A percentile compares a stretch with the other conserved stretches of the same genome.
phyloP scores from a whole-genome alignment of 441 rosid species.

The Omphalea diandra region DNA sequence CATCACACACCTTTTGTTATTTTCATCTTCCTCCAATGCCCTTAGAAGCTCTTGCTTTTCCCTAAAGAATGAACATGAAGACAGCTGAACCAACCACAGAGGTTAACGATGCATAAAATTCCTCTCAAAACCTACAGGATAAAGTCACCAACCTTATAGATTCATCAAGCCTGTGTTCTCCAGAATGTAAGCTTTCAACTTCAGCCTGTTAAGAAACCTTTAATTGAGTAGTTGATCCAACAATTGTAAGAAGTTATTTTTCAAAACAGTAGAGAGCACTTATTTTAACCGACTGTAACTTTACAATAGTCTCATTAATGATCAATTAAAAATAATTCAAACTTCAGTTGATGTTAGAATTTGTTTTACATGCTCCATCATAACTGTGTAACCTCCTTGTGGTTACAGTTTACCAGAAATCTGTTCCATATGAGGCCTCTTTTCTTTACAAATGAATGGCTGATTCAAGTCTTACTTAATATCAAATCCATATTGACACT shows the following conservation, averaged over 20 bases:
- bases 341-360: slow-evolving; percentile 5
- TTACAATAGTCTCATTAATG: not conserved
- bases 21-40: slow-evolving; percentile 50
- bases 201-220: slow-evolving; percentile 45
- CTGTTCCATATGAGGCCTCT: not conserved
- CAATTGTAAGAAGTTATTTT: not conserved
- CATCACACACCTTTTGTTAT: slow-evolving; percentile 42
- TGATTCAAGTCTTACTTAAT: not conserved
- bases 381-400: not conserved
- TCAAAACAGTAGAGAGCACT: slow-evolving; percentile 6
- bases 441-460: not conserved
- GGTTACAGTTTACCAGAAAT: not conserved
- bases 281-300: not conserved
- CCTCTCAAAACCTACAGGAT: slow-evolving; percentile 12
- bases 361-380: not conserved
- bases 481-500: not conserved
- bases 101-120: slow-evolving; percentile 12
- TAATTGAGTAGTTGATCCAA: not conserved
- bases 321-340: slow-evolving; percentile 10
- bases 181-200: slow-evolving; percentile 42
- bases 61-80: slow-evolving; percentile 38
- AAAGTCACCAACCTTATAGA: slow-evolving; percentile 56
- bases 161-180: slow-evolving; percentile 59
- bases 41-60: slow-evolving; percentile 58
- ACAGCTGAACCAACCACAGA: slow-evolving; percentile 21